Base-by-base conservation (phyloP, 805 yeast species). In the Wickerhamiella domercqiae region DNA sequence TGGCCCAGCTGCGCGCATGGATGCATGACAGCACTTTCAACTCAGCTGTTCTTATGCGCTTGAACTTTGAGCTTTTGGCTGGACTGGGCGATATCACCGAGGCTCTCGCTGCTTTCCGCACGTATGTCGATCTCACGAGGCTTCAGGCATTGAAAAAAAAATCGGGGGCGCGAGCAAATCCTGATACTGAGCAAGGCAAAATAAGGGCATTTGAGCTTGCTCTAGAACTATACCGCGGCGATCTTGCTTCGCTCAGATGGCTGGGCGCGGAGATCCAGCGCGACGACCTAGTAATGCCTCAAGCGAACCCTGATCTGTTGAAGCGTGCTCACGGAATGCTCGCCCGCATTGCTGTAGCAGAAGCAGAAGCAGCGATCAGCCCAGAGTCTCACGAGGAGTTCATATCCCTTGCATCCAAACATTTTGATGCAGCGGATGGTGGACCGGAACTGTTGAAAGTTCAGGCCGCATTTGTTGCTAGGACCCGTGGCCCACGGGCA, bases 41-140 rank as follows among this genome's bases (percentile, higher is more conserved):
- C 41, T 59, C 63, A 4, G 47, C 52, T 4, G 38, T 39, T n/a
- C 44, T 58, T 17, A 47, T 57, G 53, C 51, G 63, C 5, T 43
- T 51, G 31, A 46, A 45, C 28, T 38, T 51, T 14, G 49, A 48
- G 38, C 40, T 55, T 7, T 43, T 57, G 5, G 32, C 45, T 3
- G 46, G 49, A 5, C 40, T 50, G n/a, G 51, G 51, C 16, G 40
- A 47, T n/a, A 43, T 42, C 18, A 40, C 32, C 3, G 63, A 59
- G 43, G 62, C 59, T 0, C 29, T 43, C 4, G 55, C 57, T 5
- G 50, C 56, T 0, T 58, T 59, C 41, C 40, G 45, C n/a, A 49
- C 56, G 2, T 59, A 53, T 41, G 38, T 36, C 18, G 48, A 46
- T 7, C 48, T 53, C 32, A 59, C 56, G 39, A 47, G 46, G 22